Base-by-base conservation (phyloP, 2,329 filamentous ascomycete genomes). In the Sporothrix schenckii region DNA sequence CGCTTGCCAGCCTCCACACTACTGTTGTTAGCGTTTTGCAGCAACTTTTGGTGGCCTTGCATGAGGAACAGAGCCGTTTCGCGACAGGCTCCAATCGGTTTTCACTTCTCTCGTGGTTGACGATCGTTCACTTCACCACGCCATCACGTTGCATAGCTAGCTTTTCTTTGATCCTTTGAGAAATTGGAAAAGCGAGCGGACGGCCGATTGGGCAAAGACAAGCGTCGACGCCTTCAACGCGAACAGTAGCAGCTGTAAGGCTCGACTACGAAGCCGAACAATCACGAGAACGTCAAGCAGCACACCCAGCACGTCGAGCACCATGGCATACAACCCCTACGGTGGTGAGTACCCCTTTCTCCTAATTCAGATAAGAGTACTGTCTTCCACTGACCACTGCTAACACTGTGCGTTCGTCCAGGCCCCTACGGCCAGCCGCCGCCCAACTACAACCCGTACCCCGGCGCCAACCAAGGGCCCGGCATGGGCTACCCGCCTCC, bases 401-500 rank as follows among this genome's bases (percentile, higher is more conserved):
- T 66, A 24, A 39, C 30, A 14, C 24, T 27, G 39, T 30, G 41
- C 60, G 30, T 34, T 16, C 11, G 13, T 24, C 24, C 24, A 56
- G 63, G 63, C 73, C 87, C 88, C 65, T 97, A 93, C 83, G 91
- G 90, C 76, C 86, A 88, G 71, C 90, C 91, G 77, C 91, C 92
- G 68, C 34, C 24, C 19, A 87, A 88, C 75, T 96, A 91, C 82
- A 88, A 87, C 74, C 85, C 85, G 70, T 93, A 92, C 76, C 90
- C 91, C 72, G 87, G 86, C 74, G 83, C 85, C 70, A 81, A 66
- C 27, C 79, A 81, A 66, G 83, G 88, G 66, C 90, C 90, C 70
- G 89, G 89, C 72, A 90, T 93, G 87, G 90, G 88, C 74, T 88
- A 92, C 76, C 92, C 90, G 80, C 91, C 92, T 78, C 91, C 92